Evolutionary conservation across 192 early-diverging fungal genomes (phyloP).

Genomic region (Backusella circina): DNA sequence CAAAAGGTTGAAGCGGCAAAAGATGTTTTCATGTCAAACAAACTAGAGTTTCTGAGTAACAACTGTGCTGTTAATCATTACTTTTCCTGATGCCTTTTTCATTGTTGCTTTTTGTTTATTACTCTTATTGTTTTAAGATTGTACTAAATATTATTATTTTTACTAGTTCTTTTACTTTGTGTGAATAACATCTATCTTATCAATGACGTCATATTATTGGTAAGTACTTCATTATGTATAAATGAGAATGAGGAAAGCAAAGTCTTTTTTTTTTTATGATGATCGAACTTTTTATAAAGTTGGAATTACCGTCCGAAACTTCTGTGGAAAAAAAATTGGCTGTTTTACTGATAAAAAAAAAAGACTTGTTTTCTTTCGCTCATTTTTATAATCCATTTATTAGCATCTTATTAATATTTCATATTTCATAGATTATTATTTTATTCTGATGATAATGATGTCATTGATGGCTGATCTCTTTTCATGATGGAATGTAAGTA

Average conservation of each 20-base stretch:
- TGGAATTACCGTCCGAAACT: constrained; percentile 33
- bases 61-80: constrained; percentile 22
- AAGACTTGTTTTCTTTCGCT: neutral
- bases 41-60: constrained; percentile 34
- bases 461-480: no score
- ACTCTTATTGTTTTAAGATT: neutral
- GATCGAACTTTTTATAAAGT: constrained; percentile 23
- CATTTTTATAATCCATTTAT: neutral
- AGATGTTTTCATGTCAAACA: constrained; percentile 32
- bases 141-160: neutral
- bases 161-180: neutral
- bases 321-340: constrained; percentile 22
- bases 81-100: constrained; percentile 23
- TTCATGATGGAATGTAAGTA: neutral
- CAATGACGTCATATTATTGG: neutral
- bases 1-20: neutral
- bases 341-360: constrained; percentile 19
- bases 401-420: neutral
- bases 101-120: neutral
- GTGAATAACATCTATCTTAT: neutral
- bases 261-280: constrained; percentile 15
- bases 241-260: neutral
- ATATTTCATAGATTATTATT: neutral
- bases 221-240: neutral
- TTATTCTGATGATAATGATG: no score